These are phyloP conservation scores for Ajuga reptans DNA, from an alignment of 305 asterid genomes.

Conservation along the genomic window DNA sequence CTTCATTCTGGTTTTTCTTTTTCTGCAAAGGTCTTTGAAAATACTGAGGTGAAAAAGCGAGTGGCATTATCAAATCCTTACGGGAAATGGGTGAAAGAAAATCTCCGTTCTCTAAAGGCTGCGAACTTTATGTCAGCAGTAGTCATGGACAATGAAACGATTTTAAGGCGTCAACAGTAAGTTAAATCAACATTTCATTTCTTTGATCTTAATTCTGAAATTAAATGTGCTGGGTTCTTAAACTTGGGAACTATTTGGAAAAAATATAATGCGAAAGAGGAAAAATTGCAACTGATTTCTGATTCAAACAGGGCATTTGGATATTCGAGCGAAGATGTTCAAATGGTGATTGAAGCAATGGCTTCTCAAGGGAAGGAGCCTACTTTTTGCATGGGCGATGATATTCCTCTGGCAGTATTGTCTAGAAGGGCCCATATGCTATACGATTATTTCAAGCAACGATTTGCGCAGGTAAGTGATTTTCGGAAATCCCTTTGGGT, in stretches of 20 bases:
- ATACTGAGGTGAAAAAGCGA: conserved; percentile 90
- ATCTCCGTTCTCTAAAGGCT: conserved; percentile 68
- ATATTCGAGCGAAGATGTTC: conserved; percentile 99
- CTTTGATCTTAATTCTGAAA: neutral
- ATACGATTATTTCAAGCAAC: conserved; percentile 93
- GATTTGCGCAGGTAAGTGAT: conserved; percentile 84
- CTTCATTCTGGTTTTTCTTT: conserved; percentile 13
- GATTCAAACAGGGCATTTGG: conserved; percentile 70
- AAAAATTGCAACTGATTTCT: neutral
- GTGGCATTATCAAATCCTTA: conserved; percentile 74
- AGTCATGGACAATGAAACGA: conserved; percentile 73
- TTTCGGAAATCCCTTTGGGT: conserved; percentile 10
- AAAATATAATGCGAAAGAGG: neutral
- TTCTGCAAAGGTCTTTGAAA: conserved; percentile 70
- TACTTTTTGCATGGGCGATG: conserved; percentile 99
- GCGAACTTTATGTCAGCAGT: conserved; percentile 56
- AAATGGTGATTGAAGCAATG: conserved; percentile 98
- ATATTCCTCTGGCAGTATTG: conserved; percentile 87
- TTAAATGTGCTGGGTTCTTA: conserved; percentile 14
- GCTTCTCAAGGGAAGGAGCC: conserved; percentile 99
- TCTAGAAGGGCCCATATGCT: conserved; percentile 86
- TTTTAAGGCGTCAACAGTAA: conserved; percentile 91
- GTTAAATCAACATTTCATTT: conserved; percentile 26
- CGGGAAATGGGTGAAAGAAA: conserved; percentile 89
- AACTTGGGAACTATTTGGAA: neutral